Conservation (phyloP, 2,329 filamentous ascomycete genomes). For the Fonsecaea erecta region DNA sequence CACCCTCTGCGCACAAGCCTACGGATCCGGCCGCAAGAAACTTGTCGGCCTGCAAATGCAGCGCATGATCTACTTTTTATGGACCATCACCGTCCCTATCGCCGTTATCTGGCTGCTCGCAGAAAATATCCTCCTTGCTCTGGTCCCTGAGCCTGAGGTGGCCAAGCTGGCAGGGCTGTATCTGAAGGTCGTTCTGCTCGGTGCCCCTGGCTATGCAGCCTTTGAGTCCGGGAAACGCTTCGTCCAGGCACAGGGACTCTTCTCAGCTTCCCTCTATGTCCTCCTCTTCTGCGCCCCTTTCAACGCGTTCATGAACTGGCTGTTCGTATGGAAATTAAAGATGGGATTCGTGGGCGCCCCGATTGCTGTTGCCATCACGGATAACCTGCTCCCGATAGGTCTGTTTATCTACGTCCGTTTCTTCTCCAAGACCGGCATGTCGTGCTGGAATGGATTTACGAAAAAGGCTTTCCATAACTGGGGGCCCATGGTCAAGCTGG, state of each 20-base stretch:
- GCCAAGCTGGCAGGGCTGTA: conserved; percentile 75
- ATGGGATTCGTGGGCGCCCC: conserved; percentile 80
- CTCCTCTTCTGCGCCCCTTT: conserved; percentile 80
- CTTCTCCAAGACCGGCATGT: conserved; percentile 60
- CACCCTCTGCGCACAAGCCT: conserved; percentile 91
- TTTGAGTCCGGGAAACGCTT: conserved; percentile 85
- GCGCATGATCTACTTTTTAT: conserved; percentile 78
- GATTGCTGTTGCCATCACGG: conserved; percentile 74
- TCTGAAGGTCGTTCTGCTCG: conserved; percentile 69
- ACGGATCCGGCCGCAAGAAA: conserved; percentile 86
- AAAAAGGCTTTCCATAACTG: conserved; percentile 72
- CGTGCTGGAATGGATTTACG: conserved; percentile 84
- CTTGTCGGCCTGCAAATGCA: conserved; percentile 84
- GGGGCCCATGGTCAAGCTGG: conserved; percentile 83
- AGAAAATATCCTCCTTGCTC: conserved; percentile 65
- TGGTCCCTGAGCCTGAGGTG: conserved; percentile 74
- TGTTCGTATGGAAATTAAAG: conserved; percentile 72
- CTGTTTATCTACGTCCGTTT: conserved; percentile 75
- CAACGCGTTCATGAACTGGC: conserved; percentile 79
- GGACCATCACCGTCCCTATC: conserved; percentile 73
- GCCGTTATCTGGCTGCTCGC: conserved; percentile 72
- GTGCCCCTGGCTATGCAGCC: conserved; percentile 74
- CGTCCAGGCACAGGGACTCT: conserved; percentile 85
- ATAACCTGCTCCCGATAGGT: conserved; percentile 73
- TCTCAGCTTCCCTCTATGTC: conserved; percentile 80